These are phyloP conservation scores for Penicillium aurantiogriseum DNA, from an alignment of 2,329 filamentous ascomycete species.

Conservation along the genomic window DNA sequence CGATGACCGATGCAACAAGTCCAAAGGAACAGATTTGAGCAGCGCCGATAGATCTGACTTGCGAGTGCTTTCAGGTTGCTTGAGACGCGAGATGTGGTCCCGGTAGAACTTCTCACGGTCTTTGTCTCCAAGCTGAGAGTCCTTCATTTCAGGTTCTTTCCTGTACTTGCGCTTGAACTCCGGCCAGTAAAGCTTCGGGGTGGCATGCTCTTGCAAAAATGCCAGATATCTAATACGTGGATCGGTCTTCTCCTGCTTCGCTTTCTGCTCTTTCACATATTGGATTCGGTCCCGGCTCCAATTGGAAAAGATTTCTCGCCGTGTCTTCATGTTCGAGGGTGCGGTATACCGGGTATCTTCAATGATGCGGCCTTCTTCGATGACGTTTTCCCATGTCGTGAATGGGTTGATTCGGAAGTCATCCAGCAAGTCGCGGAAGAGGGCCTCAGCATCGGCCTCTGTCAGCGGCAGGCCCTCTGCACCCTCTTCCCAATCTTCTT, in stretches of 20 bases:
- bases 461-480: conserved; percentile 69
- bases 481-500: conserved; percentile 64
- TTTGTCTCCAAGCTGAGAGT: conserved; percentile 45
- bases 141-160: conserved; percentile 71
- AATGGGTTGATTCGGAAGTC: conserved; percentile 83
- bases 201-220: conserved; percentile 78
- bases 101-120: conserved; percentile 51
- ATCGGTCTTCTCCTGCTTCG: conserved; percentile 75
- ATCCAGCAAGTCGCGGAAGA: conserved; percentile 84
- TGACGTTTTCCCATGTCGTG: conserved; percentile 83
- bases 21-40: conserved; percentile 44
- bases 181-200: conserved; percentile 92
- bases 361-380: conserved; percentile 77
- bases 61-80: conserved; percentile 45
- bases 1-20: conserved; percentile 42
- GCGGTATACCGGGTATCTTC: conserved; percentile 86
- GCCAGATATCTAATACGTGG: conserved; percentile 78
- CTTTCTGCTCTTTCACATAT: conserved; percentile 67
- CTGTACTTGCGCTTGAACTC: conserved; percentile 92
- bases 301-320: conserved; percentile 77
- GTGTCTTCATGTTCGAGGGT: conserved; percentile 73
- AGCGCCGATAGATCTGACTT: conserved; percentile 48
- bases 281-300: conserved; percentile 80
- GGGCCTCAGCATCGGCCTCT: conserved; percentile 69
- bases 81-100: conserved; percentile 47